Conservation (phyloP, 345 rosid genomes). For the Melaleuca quinquenervia region DNA sequence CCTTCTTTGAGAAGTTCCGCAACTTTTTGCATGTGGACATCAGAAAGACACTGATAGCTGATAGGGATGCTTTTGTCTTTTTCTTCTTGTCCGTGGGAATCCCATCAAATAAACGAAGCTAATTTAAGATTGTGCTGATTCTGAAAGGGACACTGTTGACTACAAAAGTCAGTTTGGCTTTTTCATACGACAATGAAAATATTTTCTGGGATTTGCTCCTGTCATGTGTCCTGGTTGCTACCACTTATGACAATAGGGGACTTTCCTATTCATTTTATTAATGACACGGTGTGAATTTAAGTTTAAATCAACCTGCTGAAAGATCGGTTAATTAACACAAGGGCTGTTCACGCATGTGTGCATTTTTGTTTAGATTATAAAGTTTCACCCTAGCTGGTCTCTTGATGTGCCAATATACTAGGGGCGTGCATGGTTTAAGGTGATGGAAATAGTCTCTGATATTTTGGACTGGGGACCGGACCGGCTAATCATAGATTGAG, state of each 20-base stretch:
- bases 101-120: neutral
- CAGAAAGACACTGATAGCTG: neutral
- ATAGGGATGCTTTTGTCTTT: neutral
- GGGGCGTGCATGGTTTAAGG: too few species aligned
- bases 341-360: neutral
- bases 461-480: too few species aligned
- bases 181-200: neutral
- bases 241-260: neutral
- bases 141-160: neutral
- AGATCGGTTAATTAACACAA: neutral
- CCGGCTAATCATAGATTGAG: too few species aligned
- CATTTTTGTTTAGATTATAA: neutral
- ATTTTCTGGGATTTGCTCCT: neutral
- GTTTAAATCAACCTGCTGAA: neutral
- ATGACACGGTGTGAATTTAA: rapidly evolving
- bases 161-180: neutral
- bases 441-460: too few species aligned
- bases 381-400: neutral
- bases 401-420: neutral
- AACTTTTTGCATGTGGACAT: neutral
- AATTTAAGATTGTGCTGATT: neutral
- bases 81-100: neutral
- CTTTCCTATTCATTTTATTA: neutral
- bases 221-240: neutral
- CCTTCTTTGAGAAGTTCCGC: neutral